These are phyloP conservation scores for Aspergillus udagawae DNA, from an alignment of 2,329 filamentous ascomycete species.

Conservation along the genomic window DNA sequence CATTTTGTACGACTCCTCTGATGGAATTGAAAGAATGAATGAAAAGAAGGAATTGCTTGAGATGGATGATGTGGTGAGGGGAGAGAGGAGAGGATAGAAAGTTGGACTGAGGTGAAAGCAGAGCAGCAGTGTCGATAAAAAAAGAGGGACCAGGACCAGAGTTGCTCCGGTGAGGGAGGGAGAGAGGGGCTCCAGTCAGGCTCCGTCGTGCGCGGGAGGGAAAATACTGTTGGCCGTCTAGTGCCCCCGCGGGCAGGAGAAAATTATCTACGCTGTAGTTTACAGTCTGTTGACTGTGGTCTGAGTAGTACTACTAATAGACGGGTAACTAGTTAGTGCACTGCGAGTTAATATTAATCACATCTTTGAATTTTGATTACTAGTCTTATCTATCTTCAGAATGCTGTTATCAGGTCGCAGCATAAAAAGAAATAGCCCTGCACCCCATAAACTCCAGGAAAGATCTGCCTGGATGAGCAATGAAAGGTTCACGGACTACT, in stretches of 20 bases:
- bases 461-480: neutral
- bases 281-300: neutral
- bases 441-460: neutral
- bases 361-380: neutral
- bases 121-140: conserved; percentile 8
- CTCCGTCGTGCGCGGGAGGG: conserved; percentile 23
- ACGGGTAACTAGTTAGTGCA: neutral
- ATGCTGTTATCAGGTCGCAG: neutral
- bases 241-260: neutral
- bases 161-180: conserved; percentile 7
- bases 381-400: neutral
- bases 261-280: neutral
- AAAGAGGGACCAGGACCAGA: conserved; percentile 8
- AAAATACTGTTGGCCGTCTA: conserved; percentile 35
- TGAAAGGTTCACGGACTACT: neutral
- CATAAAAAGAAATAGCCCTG: no score
- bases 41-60: conserved; percentile 3
- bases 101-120: conserved; percentile 25
- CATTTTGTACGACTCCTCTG: conserved; percentile 42
- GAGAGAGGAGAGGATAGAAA: conserved; percentile 1
- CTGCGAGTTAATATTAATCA: neutral
- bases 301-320: neutral
- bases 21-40: conserved; percentile 2
- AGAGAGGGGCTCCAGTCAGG: conserved; percentile 10
- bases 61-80: conserved; percentile 9